Conservation (phyloP, 1,284 basidiomycete species). For the Schizopora paradoxa region DNA sequence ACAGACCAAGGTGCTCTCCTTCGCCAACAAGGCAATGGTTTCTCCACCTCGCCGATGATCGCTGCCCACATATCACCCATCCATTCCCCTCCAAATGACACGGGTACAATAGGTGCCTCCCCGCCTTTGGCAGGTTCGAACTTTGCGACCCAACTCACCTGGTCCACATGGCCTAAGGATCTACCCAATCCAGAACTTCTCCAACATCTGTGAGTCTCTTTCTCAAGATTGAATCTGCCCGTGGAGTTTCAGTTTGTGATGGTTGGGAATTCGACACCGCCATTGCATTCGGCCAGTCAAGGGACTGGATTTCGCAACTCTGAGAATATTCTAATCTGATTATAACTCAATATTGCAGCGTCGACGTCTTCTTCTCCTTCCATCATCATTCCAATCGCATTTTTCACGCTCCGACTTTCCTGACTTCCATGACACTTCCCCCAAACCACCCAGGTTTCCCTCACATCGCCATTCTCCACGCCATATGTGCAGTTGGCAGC, state of each 20-base stretch:
- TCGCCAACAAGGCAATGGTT: constrained; percentile 1
- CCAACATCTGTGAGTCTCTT: constrained; percentile 52
- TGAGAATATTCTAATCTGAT: background rate
- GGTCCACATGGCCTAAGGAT: constrained; percentile 58
- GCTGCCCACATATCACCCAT: constrained; percentile 16
- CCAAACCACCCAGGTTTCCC: constrained; percentile 71
- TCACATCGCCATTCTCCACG: constrained; percentile 51
- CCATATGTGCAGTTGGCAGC: constrained; percentile 70
- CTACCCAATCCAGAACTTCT: constrained; percentile 56
- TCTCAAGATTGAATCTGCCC: constrained; percentile 14
- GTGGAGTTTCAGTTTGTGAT: background rate
- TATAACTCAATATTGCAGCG: constrained; percentile 33
- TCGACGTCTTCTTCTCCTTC: constrained; percentile 67
- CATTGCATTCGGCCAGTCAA: too few relatives aligned
- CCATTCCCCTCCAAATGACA: constrained; percentile 11
- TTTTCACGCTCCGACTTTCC: constrained; percentile 60
- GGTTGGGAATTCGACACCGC: constrained; percentile 8
- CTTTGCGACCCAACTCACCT: constrained; percentile 32
- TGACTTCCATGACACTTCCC: constrained; percentile 56
- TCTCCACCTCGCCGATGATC: constrained; percentile 5
- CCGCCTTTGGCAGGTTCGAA: constrained; percentile 2
- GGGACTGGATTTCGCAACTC: too few relatives aligned
- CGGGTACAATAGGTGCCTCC: background rate
- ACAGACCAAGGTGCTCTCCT: constrained; percentile 1
- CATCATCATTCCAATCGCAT: constrained; percentile 64